Evolutionary conservation across 2,329 filamentous ascomycete species (phyloP).

Genomic region (Lecanicillium sp.): DNA sequence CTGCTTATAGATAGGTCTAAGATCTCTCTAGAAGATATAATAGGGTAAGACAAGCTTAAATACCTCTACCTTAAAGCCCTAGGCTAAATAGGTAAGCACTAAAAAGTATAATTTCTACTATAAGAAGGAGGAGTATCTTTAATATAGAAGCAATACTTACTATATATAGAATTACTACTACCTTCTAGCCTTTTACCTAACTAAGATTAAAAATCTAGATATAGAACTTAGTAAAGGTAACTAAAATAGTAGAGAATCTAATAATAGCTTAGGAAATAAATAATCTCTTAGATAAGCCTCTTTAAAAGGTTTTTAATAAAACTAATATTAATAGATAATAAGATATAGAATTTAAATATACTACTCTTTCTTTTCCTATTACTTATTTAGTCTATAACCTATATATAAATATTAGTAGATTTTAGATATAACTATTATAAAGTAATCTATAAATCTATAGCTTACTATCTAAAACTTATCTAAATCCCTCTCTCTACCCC

Average conservation of each 20-base stretch:
- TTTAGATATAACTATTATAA: too few species aligned
- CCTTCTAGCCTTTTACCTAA: neutral
- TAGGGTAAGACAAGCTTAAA: too few species aligned
- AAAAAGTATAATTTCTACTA: too few species aligned
- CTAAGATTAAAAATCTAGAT: neutral
- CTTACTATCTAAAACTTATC: too few species aligned
- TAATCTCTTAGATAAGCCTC: neutral
- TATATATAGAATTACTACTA: neutral
- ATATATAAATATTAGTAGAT: neutral
- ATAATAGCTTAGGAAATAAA: neutral
- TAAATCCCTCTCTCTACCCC: neutral
- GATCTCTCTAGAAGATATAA: too few species aligned
- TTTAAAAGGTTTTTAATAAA: neutral
- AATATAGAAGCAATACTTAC: neutral
- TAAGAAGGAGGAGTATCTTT: neutral
- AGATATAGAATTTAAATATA: neutral
- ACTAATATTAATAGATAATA: neutral
- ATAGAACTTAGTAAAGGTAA: neutral
- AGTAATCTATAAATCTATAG: neutral
- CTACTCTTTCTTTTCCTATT: too few species aligned
- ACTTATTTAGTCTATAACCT: neutral
- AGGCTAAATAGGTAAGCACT: too few species aligned
- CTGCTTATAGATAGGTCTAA: neutral
- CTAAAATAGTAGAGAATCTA: neutral
- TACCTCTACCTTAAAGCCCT: too few species aligned